Evolutionary conservation across 2,329 filamentous ascomycete genomes (phyloP), one percentile per base, ranked within the genome.

Genomic region (Aspergillus phoenicis): DNA sequence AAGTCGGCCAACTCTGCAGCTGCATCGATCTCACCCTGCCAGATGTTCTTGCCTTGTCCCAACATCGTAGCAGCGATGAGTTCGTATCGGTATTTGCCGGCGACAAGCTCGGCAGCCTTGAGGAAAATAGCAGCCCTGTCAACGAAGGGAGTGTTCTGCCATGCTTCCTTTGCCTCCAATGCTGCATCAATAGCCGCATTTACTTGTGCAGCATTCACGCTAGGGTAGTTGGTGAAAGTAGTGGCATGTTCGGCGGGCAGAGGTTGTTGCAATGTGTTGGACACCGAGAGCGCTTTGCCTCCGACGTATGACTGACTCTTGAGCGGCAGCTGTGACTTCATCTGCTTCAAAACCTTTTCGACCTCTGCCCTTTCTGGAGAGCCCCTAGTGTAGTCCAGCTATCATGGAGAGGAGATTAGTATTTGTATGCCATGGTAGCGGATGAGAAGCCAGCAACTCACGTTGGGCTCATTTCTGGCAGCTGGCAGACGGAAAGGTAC

Each of bases 11-110:
- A 79, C 82, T 98, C 94, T 10, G 93, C 93, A 15, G 93, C 93
- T 36, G 92, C 85, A 77, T 97, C 93, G 66, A 97, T 97, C 83
- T 98, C 93, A 33, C 92, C 93, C 78, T 98, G 93, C 92, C 92
- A 97, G 48, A 91, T 91, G 75, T 97, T 97, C 85, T 97, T 97
- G 70, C 94, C 94, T 80, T 98, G 94, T 63, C 94, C 93, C 22
- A 97, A 82, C 87, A 97, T 96, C 4, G 94, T 97, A 15, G 91
- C 89, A 3, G 94, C 93, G 88, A 97, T 95, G 70, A 98, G 86
- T 58, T 97, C 91, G 79, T 96, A 96, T 72, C 94, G 86, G 80
- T 98, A 97, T 80, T 97, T 97, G 63, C 85, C 89, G 60, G 89
- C 84, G 65, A 97, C 85, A 62, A 98, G 83, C 75, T 97, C 93